These are phyloP conservation scores for Pleurotus salmoneostramineus DNA, from an alignment of 768 basidiomycete species.

Conservation along the genomic window DNA sequence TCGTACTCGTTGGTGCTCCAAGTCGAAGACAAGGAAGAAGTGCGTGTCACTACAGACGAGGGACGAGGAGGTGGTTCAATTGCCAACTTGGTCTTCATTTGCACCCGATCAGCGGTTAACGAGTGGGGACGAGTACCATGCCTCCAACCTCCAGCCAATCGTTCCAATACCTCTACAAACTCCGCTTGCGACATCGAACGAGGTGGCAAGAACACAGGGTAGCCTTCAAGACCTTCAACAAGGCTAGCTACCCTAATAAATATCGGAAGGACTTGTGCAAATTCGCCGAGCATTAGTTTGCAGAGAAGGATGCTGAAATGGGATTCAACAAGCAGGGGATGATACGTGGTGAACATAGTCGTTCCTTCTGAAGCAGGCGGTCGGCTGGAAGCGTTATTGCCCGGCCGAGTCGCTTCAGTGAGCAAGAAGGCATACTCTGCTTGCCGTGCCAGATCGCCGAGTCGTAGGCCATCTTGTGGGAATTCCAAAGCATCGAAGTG, in stretches of 20 bases:
- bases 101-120: slow-evolving; percentile 22
- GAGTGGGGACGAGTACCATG: slow-evolving; percentile 61
- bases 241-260: slow-evolving; percentile 66
- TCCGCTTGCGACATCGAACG: slow-evolving; percentile 89
- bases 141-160: slow-evolving; percentile 75
- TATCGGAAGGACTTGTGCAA: slow-evolving; percentile 53
- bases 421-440: slow-evolving; percentile 67
- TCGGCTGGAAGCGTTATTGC: slow-evolving; percentile 34
- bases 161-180: slow-evolving; percentile 80
- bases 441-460: slow-evolving; percentile 45
- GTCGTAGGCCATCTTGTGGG: slow-evolving; percentile 23
- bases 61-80: slow-evolving; percentile 31
- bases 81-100: slow-evolving; percentile 36
- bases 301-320: slow-evolving; percentile 78
- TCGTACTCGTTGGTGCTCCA: slow-evolving; percentile 10
- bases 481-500: slow-evolving; percentile 79
- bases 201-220: slow-evolving; percentile 84
- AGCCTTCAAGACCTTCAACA: slow-evolving; percentile 82
- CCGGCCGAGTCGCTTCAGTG: slow-evolving; percentile 65
- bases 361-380: slow-evolving; percentile 40
- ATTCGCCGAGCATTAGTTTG: slow-evolving; percentile 75
- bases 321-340: slow-evolving; percentile 85
- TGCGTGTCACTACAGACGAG: slow-evolving; percentile 17
- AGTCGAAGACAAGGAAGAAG: slow-evolving; percentile 20
- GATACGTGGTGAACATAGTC: slow-evolving; percentile 82